Conservation (phyloP, 345 rosid genomes). For the Pistacia atlantica region DNA sequence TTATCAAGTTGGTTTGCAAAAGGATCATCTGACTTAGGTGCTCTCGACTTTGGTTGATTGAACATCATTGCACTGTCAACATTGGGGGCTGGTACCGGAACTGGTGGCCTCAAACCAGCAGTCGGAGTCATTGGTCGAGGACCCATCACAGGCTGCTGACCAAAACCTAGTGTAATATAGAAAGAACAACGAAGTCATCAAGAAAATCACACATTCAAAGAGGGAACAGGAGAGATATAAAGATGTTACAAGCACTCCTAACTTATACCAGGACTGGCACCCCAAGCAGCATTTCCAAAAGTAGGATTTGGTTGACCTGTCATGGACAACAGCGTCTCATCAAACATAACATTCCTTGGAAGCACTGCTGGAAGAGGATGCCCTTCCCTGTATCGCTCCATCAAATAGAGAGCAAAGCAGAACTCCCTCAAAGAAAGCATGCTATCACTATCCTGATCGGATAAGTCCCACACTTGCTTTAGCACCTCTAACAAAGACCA, state of each 20-base stretch:
- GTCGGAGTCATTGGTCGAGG: conserved; percentile 52
- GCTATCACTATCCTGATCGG: conserved; percentile 98
- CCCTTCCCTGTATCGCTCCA: conserved; percentile 97
- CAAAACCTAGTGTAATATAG: conserved; percentile 54
- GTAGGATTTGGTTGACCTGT: conserved; percentile 68
- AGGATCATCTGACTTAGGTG: conserved; percentile 52
- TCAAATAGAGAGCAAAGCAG: conserved; percentile 91
- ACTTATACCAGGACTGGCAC: conserved; percentile 61
- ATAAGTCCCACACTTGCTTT: conserved; percentile 98
- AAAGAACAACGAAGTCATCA: conserved; percentile 14
- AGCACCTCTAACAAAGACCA: conserved; percentile 67
- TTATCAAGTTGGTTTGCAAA: conserved; percentile 55
- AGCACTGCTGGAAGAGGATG: conserved; percentile 80
- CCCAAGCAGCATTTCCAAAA: conserved; percentile 81
- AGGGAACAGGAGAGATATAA: conserved; percentile 21
- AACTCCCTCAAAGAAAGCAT: conserved; percentile 99
- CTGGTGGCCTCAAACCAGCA: conserved; percentile 72
- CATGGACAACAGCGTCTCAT: conserved; percentile 86
- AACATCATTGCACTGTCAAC: conserved; percentile 40
- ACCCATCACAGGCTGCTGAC: conserved; percentile 61
- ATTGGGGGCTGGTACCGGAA: conserved; percentile 45
- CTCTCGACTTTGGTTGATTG: conserved; percentile 58
- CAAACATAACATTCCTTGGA: conserved; percentile 79
- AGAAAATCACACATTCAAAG: conserved; percentile 18
- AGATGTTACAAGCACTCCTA: conserved; percentile 27